Evolutionary conservation across 2,329 filamentous ascomycete species (phyloP).

Genomic region (Cadophora sp.): DNA sequence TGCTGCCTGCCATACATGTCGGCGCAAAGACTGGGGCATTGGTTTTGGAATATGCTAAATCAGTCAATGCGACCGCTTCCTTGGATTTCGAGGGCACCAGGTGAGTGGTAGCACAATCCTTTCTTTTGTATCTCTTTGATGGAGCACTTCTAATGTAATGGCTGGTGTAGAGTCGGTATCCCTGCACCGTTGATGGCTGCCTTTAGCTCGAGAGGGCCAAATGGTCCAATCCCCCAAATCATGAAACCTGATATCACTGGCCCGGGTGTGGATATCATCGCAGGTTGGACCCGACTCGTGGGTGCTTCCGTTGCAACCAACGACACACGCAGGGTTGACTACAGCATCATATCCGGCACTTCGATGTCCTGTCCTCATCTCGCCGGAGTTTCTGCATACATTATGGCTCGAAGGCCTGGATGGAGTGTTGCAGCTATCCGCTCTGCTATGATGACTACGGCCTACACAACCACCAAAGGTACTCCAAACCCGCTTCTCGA

Average conservation of each 20-base stretch:
- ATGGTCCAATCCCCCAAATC: not conserved
- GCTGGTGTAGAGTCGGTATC: not conserved
- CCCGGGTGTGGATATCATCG: not conserved
- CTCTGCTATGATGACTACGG: not conserved
- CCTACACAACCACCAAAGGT: not conserved
- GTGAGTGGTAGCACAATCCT: not conserved
- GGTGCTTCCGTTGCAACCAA: not conserved
- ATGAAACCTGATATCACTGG: not conserved
- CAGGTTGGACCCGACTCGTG: not conserved
- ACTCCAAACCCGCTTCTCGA: not conserved
- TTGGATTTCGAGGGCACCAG: not conserved
- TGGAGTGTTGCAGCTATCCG: not conserved
- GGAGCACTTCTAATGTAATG: not conserved
- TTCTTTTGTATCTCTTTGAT: no score
- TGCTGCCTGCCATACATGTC: not conserved
- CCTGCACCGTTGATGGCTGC: not conserved
- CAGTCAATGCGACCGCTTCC: not conserved
- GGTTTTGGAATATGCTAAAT: constrained; percentile 1
- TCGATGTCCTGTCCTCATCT: constrained; percentile 1
- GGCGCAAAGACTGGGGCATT: not conserved
- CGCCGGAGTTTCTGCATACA: not conserved
- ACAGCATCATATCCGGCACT: not conserved
- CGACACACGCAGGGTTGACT: not conserved
- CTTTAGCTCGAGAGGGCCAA: not conserved
- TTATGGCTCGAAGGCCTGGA: not conserved